phyloP scores from a whole-genome alignment of 1,284 basidiomycete genomes.

The Irpex sp. region DNA sequence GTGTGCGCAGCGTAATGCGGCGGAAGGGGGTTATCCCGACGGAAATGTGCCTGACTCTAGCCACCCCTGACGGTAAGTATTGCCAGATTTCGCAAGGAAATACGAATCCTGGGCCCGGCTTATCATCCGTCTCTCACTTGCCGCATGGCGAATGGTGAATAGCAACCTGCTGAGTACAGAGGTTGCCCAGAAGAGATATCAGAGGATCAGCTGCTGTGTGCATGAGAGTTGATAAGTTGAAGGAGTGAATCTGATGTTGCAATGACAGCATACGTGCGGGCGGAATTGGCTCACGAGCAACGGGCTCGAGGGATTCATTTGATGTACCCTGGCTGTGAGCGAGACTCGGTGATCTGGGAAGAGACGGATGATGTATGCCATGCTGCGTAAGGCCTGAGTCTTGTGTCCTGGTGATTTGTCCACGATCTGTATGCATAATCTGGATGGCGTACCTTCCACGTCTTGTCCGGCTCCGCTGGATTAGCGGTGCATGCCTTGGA shows the following conservation, averaged over 20 bases:
- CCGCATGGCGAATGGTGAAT: neutral
- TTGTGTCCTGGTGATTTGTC: conserved; percentile 18
- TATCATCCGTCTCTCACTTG: neutral
- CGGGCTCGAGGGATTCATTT: conserved; percentile 11
- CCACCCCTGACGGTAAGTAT: neutral
- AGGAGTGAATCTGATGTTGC: conserved; percentile 6
- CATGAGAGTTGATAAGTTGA: neutral
- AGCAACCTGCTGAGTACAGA: neutral
- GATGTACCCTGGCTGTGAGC: conserved; percentile 20
- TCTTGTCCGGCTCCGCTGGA: conserved; percentile 1
- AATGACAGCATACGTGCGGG: neutral
- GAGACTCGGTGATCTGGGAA: conserved; percentile 24
- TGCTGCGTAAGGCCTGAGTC: conserved; percentile 24
- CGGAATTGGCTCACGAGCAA: neutral
- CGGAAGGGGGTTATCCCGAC: neutral
- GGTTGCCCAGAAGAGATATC: neutral
- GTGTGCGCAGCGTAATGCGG: neutral
- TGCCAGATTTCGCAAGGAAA: neutral
- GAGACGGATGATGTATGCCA: conserved; percentile 26
- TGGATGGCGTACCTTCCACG: conserved; percentile 19
- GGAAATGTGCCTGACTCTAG: neutral
- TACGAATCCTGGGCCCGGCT: neutral
- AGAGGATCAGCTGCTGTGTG: neutral
- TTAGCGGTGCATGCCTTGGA: conserved; percentile 3
- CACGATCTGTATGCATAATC: conserved; percentile 26